Percentiles rank a stretch among this genome's conserved stretches.
These are phyloP conservation scores for Ganoderma boninense DNA, from an alignment of 1,284 basidiomycete species.

Conservation along the genomic window DNA sequence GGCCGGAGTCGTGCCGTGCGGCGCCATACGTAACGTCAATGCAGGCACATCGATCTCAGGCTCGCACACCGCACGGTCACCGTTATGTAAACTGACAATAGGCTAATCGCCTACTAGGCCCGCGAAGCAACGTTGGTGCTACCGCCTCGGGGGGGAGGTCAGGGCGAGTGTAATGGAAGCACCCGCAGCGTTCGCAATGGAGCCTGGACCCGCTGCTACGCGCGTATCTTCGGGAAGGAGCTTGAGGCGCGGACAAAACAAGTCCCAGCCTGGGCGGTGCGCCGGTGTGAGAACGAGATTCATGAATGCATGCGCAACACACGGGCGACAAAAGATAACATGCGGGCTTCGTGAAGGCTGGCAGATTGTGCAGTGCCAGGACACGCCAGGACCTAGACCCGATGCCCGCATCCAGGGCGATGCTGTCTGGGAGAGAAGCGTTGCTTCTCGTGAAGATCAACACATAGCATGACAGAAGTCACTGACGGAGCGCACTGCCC, in stretches of 20 bases:
- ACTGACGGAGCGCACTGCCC: background rate
- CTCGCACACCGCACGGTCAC: background rate
- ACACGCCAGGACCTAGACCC: background rate
- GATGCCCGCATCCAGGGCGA: background rate
- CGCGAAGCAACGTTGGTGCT: background rate
- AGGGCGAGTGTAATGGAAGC: constrained; percentile 10
- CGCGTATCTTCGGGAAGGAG: background rate
- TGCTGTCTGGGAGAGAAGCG: background rate
- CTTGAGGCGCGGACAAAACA: background rate
- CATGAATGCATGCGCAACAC: background rate
- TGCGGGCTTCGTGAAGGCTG: background rate
- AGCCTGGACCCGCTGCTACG: background rate
- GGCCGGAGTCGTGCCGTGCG: background rate
- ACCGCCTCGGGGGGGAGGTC: constrained; percentile 11
- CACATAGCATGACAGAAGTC: background rate
- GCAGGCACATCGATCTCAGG: background rate
- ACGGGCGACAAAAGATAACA: background rate
- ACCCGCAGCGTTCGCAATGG: background rate
- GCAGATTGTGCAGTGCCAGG: background rate
- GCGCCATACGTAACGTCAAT: background rate
- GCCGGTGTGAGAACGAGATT: background rate
- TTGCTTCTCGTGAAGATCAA: constrained; percentile 6
- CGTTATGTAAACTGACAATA: background rate
- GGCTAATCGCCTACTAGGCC: background rate
- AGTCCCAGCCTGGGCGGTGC: background rate